phyloP scores from a whole-genome alignment of 2,329 filamentous ascomycete species.

The Fusarium sp. region DNA sequence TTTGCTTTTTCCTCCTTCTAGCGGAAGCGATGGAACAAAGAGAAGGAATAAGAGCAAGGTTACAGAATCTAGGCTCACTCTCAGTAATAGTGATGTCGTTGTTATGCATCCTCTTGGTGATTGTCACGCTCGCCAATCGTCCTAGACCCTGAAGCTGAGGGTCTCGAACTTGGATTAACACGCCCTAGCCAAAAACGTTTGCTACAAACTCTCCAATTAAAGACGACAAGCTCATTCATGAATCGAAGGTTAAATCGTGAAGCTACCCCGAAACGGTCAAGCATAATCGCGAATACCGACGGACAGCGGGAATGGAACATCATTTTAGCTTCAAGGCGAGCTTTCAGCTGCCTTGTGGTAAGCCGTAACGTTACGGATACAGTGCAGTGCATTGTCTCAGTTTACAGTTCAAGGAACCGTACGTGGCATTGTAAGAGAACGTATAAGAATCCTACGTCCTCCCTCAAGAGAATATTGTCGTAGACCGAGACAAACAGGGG shows the following conservation, averaged over 20 bases:
- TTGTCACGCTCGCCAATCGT: background rate
- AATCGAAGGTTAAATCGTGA: constrained; percentile 22
- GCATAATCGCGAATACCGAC: constrained; percentile 24
- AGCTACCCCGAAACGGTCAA: constrained; percentile 18
- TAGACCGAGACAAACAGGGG: constrained; percentile 12
- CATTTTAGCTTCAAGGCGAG: background rate
- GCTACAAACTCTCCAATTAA: constrained; percentile 23
- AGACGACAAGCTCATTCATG: background rate
- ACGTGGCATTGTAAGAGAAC: background rate
- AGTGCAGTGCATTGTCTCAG: background rate
- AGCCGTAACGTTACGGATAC: background rate
- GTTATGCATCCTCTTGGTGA: constrained; percentile 7
- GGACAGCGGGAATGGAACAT: background rate
- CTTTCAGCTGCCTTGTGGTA: constrained; percentile 1
- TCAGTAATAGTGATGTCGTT: constrained; percentile 1
- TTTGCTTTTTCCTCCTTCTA: background rate
- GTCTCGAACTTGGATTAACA: constrained; percentile 14
- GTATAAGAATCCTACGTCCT: background rate
- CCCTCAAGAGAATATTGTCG: background rate
- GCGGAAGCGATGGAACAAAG: background rate
- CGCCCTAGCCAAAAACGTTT: constrained; percentile 14
- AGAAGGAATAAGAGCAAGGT: background rate
- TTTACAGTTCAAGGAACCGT: background rate
- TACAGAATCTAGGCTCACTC: background rate
- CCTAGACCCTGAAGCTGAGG: background rate